These are phyloP conservation scores for Mortierella sp. DNA, from an alignment of 371 early-diverging fungal species.

Conservation along the genomic window DNA sequence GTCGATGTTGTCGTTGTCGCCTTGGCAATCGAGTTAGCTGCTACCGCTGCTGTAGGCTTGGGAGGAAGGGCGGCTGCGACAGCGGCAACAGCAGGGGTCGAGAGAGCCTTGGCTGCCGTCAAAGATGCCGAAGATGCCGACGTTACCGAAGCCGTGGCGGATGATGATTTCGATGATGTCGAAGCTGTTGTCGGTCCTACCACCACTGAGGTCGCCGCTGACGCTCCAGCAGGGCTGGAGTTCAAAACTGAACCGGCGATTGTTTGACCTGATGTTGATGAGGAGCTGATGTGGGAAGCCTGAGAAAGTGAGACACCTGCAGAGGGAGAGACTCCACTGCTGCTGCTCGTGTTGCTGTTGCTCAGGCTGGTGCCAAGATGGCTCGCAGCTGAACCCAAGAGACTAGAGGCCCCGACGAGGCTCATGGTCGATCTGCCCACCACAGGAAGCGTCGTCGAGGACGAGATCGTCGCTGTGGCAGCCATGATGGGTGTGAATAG, in stretches of 20 bases:
- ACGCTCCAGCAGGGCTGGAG: neutral
- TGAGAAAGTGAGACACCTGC: neutral
- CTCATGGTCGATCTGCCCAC: slow-evolving; percentile 57
- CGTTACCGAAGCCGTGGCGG: neutral
- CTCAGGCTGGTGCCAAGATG: slow-evolving; percentile 7
- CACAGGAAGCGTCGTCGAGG: slow-evolving; percentile 53
- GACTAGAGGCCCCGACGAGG: slow-evolving; percentile 42
- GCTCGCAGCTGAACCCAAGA: slow-evolving; percentile 4
- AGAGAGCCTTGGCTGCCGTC: neutral
- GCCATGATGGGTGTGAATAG: slow-evolving; percentile 38
- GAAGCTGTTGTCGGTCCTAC: neutral
- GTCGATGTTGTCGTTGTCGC: neutral
- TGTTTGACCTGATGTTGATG: slow-evolving; percentile 1
- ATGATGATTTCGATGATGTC: neutral
- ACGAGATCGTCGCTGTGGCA: slow-evolving; percentile 60
- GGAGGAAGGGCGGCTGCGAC: neutral
- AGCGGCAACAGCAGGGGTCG: neutral
- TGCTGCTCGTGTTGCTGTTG: slow-evolving; percentile 6
- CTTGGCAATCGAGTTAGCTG: neutral
- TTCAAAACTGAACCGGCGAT: slow-evolving; percentile 10
- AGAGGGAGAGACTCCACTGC: neutral
- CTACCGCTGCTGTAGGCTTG: neutral
- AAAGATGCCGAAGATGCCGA: slow-evolving; percentile 7
- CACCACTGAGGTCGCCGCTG: slow-evolving; percentile 1
- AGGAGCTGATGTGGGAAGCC: neutral